Evolutionary conservation across 345 rosid species (phyloP).

Genomic region (Linum trigynum): DNA sequence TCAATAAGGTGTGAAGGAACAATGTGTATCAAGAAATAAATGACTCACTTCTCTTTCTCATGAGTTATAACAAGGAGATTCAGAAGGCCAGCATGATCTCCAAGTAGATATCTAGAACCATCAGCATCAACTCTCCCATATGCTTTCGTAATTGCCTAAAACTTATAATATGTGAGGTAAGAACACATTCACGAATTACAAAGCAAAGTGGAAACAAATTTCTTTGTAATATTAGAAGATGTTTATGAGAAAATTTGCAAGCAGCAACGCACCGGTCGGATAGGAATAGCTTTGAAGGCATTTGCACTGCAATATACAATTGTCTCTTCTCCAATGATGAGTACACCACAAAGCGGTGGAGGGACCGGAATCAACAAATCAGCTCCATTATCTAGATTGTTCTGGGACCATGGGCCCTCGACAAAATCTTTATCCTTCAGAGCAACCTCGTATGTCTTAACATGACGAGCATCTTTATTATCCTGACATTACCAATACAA

Average conservation of each 20-base stretch:
- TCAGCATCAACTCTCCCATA: constrained; percentile 95
- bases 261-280: constrained; percentile 55
- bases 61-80: constrained; percentile 87
- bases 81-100: constrained; percentile 84
- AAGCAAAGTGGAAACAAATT: no score
- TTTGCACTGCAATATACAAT: constrained; percentile 86
- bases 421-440: constrained; percentile 90
- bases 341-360: constrained; percentile 95
- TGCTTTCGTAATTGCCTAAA: constrained; percentile 75
- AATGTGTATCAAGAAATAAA: neutral
- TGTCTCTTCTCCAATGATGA: constrained; percentile 90
- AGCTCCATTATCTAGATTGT: constrained; percentile 92
- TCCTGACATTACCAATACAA: constrained; percentile 40
- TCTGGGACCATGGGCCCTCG: constrained; percentile 96
- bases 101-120: constrained; percentile 89
- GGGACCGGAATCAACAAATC: constrained; percentile 91
- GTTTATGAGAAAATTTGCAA: neutral
- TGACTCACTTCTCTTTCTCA: constrained; percentile 80
- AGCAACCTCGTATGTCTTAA: constrained; percentile 91
- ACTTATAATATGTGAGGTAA: constrained; percentile 11
- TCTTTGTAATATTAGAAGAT: neutral
- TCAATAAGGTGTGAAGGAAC: neutral
- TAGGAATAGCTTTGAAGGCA: constrained; percentile 75
- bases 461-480: constrained; percentile 96
- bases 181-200: neutral